Evolutionary conservation across 768 basidiomycete species (phyloP).

Genomic region (Filobasidium wieringae): DNA sequence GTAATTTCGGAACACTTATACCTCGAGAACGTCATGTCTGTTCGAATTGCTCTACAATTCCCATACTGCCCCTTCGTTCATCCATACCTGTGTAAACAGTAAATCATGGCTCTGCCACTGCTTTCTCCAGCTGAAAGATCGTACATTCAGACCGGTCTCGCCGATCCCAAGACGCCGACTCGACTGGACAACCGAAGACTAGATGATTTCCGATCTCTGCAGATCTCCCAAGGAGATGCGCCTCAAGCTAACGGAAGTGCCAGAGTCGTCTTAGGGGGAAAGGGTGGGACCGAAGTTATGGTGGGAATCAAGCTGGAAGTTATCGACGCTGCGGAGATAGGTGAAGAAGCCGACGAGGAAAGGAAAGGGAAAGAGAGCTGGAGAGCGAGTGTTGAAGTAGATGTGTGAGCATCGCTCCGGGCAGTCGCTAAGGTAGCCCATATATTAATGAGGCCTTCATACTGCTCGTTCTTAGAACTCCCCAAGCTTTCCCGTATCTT

Average conservation of each 20-base stretch:
- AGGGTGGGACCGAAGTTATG: conserved; percentile 30
- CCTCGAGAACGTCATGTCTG: too few relatives aligned
- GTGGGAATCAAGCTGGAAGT: conserved; percentile 37
- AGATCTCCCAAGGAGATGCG: conserved; percentile 29
- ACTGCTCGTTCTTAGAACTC: conserved; percentile 22
- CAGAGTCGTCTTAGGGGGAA: conserved; percentile 19
- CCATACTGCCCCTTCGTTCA: too few relatives aligned
- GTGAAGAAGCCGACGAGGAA: conserved; percentile 10
- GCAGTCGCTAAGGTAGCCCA: background rate
- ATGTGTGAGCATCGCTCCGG: conserved; percentile 27
- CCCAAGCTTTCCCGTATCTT: conserved; percentile 29
- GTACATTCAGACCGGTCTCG: conserved; percentile 32
- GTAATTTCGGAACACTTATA: too few relatives aligned
- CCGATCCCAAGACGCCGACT: conserved; percentile 26
- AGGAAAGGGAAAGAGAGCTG: conserved; percentile 20
- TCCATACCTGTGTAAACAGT: too few relatives aligned
- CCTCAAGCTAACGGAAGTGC: conserved; percentile 35
- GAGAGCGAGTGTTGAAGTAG: conserved; percentile 33
- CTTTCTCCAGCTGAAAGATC: conserved; percentile 32
- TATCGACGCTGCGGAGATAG: conserved; percentile 17
- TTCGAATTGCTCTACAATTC: too few relatives aligned
- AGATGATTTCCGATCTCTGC: conserved; percentile 18
- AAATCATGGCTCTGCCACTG: too few relatives aligned
- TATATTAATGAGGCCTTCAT: background rate
- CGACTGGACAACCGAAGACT: conserved; percentile 28